Base-by-base conservation (phyloP, 352 stramenopile genomes). In the Phytopythium chamaehyphon region DNA sequence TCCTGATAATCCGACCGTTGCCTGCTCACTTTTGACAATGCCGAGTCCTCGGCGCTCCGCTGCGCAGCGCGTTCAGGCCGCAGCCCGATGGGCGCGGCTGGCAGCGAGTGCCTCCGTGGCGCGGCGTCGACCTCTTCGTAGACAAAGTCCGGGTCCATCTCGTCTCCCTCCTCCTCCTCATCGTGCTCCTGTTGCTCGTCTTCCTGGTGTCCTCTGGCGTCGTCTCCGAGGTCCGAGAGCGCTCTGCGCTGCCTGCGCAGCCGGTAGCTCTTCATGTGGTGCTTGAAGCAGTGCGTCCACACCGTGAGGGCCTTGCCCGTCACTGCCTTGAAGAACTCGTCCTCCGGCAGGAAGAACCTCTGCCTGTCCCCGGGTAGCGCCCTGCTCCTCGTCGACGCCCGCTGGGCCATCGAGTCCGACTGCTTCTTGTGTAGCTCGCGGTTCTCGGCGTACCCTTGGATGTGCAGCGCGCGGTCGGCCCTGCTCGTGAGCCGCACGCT, bases 261-360 rank as follows among this genome's bases (percentile, higher is more conserved):
- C 12, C 47, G 37, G 42, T 80, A 69, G 49, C 73, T 79, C 48
- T 73, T 74, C 73, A 83, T 76, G 42, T 85, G 71, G 43, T 78
- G 68, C 50, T 73, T 76, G 21, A 88, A 81, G 57, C 76, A 88
- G 54, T 88, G 76, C 15, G 69, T 56, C 76, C 71, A 88, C 14
- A 88, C 67, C 8, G 52, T 67, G 11, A 66, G 60, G 3, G 66
- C 44, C 39, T 85, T 85, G 6, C 47, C 40, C 38, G 69, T 76
- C 28, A 88, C 73, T 0, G 73, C 60, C 11, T 71, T 68, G 19
- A 88, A 57, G 6, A 40, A 50, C 53, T 88, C 73, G 10, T 77
- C 55, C 51, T 77, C 55, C 0, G 63, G 58, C 6, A 54, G 48
- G 21, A 72, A 84, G 36, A 80, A 80, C 6, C 62, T 71, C 48